Conservation (phyloP, 495 filamentous ascomycete genomes). For the Podospora comata region DNA sequence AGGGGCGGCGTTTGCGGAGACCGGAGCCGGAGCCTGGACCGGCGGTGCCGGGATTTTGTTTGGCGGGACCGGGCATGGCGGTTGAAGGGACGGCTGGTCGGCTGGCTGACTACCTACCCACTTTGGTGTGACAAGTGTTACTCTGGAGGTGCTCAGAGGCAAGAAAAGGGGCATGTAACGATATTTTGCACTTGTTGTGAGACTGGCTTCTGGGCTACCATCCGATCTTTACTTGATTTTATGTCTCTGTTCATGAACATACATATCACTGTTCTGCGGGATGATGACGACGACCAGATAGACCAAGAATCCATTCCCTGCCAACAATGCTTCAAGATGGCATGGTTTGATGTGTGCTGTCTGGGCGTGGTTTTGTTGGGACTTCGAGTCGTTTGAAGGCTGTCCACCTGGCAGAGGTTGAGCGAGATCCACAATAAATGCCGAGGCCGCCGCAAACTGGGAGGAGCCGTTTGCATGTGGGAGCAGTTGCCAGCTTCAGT, state of each 20-base stretch:
- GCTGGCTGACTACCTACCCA: too few species aligned
- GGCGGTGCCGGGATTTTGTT: background rate
- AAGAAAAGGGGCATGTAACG: background rate
- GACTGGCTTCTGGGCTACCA: background rate
- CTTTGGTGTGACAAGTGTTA: background rate
- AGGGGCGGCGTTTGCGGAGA: constrained; percentile 26
- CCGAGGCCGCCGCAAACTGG: background rate
- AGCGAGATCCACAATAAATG: background rate
- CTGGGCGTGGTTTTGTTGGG: background rate
- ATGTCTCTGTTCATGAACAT: background rate
- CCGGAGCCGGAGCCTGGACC: constrained; percentile 12
- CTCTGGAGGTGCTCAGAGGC: background rate
- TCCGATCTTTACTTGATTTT: background rate
- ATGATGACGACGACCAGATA: background rate
- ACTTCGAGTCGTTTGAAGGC: background rate
- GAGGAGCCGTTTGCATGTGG: background rate
- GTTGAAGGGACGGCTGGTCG: background rate
- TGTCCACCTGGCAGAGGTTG: constrained; percentile 1
- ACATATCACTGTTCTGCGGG: background rate
- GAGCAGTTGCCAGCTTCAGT: background rate
- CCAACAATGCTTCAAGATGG: background rate
- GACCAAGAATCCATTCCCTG: background rate
- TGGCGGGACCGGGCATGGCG: background rate
- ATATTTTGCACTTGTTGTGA: background rate
- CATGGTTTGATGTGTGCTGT: background rate